Base-by-base conservation (phyloP, 768 basidiomycete genomes). In the Tylopilus subfusipes region DNA sequence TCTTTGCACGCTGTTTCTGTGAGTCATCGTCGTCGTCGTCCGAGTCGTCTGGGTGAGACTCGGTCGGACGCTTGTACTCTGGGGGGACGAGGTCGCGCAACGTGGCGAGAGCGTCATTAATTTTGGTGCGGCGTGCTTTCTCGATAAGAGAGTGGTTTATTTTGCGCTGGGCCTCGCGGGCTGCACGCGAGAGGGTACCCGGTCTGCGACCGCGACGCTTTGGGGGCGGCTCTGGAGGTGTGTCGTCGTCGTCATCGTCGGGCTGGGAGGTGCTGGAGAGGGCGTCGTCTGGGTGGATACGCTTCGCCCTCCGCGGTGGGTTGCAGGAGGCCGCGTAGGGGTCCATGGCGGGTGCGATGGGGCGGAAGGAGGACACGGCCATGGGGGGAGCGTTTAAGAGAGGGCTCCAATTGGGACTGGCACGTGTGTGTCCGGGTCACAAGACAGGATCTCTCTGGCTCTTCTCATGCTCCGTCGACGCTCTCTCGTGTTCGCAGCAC, bases 81-180 rank as follows among this genome's bases (percentile, higher is more conserved):
- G 75, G 64, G 0, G 93, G 92, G 1, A 96, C 91, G 62, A 97
- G 83, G 58, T 78, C 76, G 57, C 86, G 82, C 42, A 98, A 73
- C 2, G 85, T 82, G 3, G 85, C 78, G 6, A 98, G 78, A 0
- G 94, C 92, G 48, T 92, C 87, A 66, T 98, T 98, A 59, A 98
- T 98, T 79, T 97, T 97, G 12, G 95, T 96, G 55, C 95, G 79
- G 29, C 95, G 76, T 0, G 94, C 84, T 66, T 95, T 90, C 74
- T 98, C 95, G 67, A 98, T 98, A 57, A 94, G 84, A 6, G 88
- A 91, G 65, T 98, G 95, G 72, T 97, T 97, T 33, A 92, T 82
- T 69, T 95, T 93, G 49, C 95, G 83, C 70, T 92, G 85, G 2
- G 86, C 82, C 72, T 96, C 93, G 44, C 94, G 79, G 29, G 88